Conservation (phyloP, 2,329 filamentous ascomycete genomes). For the Fusarium clavum region DNA sequence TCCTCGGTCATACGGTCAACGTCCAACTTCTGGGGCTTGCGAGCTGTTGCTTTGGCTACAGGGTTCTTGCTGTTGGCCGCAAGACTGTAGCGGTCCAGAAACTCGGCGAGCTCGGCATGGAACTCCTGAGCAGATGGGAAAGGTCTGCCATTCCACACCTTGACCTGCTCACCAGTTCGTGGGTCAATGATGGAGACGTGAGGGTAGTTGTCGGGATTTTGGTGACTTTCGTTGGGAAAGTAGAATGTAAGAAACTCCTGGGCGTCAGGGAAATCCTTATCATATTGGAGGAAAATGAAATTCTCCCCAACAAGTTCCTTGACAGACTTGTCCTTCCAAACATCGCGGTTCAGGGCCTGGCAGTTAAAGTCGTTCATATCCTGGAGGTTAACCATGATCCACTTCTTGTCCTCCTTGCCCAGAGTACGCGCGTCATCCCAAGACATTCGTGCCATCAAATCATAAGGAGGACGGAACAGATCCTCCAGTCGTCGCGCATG, state of each 20-base stretch:
- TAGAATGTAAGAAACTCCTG: conserved; percentile 91
- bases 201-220: conserved; percentile 90
- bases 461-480: conserved; percentile 91
- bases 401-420: conserved; percentile 90
- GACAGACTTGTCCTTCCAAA: conserved; percentile 90
- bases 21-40: conserved; percentile 75
- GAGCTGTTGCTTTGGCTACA: conserved; percentile 74
- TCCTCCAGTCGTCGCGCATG: conserved; percentile 87
- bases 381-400: conserved; percentile 96
- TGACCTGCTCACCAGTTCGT: conserved; percentile 95
- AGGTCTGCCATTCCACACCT: conserved; percentile 90
- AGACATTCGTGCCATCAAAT: conserved; percentile 82
- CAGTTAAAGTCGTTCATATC: conserved; percentile 95
- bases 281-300: conserved; percentile 96
- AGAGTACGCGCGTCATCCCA: conserved; percentile 88
- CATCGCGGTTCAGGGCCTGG: conserved; percentile 90
- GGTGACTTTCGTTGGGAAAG: conserved; percentile 75
- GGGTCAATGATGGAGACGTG: conserved; percentile 97
- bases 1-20: conserved; percentile 94
- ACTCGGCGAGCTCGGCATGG: conserved; percentile 90
- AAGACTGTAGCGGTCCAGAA: conserved; percentile 95
- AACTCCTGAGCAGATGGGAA: conserved; percentile 84
- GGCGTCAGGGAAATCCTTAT: conserved; percentile 83
- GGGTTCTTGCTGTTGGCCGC: conserved; percentile 92
- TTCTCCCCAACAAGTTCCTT: conserved; percentile 86